Percentiles rank a stretch among this genome's conserved stretches.
phyloP scores from a whole-genome alignment of 2,329 filamentous ascomycete genomes.

The Colletotrichum echinochloae region DNA sequence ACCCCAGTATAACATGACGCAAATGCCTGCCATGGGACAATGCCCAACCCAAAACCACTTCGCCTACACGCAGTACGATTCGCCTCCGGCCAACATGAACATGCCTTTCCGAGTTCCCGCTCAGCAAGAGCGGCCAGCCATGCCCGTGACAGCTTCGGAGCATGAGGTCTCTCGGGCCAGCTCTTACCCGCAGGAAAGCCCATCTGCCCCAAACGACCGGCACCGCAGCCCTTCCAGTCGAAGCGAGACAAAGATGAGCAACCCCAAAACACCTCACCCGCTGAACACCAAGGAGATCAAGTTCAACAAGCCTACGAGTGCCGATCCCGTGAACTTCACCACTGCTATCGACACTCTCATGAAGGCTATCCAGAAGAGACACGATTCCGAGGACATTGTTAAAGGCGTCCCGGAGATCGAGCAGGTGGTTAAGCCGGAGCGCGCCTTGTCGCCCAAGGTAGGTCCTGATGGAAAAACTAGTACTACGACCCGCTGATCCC shows the following conservation, averaged over 20 bases:
- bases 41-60: conserved; percentile 59
- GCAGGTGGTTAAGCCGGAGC: conserved; percentile 36
- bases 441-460: conserved; percentile 26
- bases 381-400: conserved; percentile 52
- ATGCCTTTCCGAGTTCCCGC: conserved; percentile 49
- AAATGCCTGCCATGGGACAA: conserved; percentile 56
- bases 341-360: conserved; percentile 90
- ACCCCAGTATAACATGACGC: conserved; percentile 57
- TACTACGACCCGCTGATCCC: neutral
- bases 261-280: conserved; percentile 39
- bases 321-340: conserved; percentile 72
- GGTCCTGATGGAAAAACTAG: neutral
- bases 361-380: conserved; percentile 84
- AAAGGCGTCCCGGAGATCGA: conserved; percentile 42
- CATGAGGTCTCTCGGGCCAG: conserved; percentile 34
- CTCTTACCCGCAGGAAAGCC: conserved; percentile 35
- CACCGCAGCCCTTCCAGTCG: conserved; percentile 35
- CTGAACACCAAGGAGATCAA: conserved; percentile 55
- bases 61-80: conserved; percentile 57
- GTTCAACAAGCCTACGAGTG: conserved; percentile 59
- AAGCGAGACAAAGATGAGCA: conserved; percentile 34
- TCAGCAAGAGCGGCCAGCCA: conserved; percentile 47
- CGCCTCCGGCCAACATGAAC: conserved; percentile 50
- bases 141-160: conserved; percentile 25
- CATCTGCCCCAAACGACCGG: conserved; percentile 22